These are phyloP conservation scores for Yamadazyma tumulicola DNA, from an alignment of 805 yeast species.

Conservation along the genomic window DNA sequence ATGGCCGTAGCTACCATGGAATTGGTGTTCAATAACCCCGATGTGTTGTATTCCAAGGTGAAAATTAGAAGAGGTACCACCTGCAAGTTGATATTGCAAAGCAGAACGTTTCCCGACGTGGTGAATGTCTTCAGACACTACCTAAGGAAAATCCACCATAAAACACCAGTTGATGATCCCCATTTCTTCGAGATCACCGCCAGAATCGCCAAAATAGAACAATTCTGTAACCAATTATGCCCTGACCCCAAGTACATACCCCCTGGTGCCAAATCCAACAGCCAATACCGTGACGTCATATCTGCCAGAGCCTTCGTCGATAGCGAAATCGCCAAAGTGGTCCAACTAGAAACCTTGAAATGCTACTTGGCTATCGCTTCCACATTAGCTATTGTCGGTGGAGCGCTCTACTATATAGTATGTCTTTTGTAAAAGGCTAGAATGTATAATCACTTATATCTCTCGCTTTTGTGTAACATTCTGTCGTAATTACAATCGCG, in stretches of 20 bases:
- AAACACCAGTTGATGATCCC: constrained; percentile 78
- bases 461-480: background rate
- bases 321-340: constrained; percentile 16
- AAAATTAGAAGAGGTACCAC: constrained; percentile 92
- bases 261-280: constrained; percentile 40
- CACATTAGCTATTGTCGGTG: constrained; percentile 8
- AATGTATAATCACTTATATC: background rate
- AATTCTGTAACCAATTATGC: constrained; percentile 74
- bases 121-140: constrained; percentile 74
- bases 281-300: constrained; percentile 35
- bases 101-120: constrained; percentile 73
- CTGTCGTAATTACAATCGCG: too few relatives aligned
- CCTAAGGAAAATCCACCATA: constrained; percentile 71
- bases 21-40: constrained; percentile 74
- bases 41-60: constrained; percentile 65
- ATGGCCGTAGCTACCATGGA: constrained; percentile 97
- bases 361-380: constrained; percentile 16
- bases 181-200: constrained; percentile 81
- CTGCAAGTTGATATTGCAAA: constrained; percentile 65
- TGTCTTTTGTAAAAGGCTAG: background rate
- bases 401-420: constrained; percentile 4
- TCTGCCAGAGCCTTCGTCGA: constrained; percentile 33
- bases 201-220: constrained; percentile 84
- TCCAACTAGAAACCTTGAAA: constrained; percentile 13
- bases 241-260: constrained; percentile 57